Percentiles rank a stretch among this genome's conserved stretches.
phyloP scores from a whole-genome alignment of 2,329 filamentous ascomycete genomes.

The Diaporthe nobilis region DNA sequence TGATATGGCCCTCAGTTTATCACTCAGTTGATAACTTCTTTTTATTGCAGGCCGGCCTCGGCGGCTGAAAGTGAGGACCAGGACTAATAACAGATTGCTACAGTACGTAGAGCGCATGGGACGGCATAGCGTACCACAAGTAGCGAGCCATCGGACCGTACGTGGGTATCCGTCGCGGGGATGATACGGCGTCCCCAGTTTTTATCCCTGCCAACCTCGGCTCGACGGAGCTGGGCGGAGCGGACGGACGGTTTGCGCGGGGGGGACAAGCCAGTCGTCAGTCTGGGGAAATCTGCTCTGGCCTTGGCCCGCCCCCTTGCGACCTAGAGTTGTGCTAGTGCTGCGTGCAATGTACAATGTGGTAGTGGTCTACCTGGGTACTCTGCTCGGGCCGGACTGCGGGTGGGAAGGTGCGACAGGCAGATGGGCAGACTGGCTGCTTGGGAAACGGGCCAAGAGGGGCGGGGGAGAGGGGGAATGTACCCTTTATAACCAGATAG shows the following conservation, averaged over 20 bases:
- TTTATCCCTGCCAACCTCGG: conserved; percentile 37
- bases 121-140: neutral
- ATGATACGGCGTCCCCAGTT: conserved; percentile 13
- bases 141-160: conserved; percentile 16
- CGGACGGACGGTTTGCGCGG: conserved; percentile 21
- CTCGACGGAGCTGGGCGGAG: conserved; percentile 33
- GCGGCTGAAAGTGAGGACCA: neutral
- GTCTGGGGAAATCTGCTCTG: conserved; percentile 20
- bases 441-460: conserved; percentile 23
- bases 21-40: neutral
- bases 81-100: neutral
- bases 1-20: neutral
- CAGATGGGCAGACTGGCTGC: too few species aligned
- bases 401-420: neutral
- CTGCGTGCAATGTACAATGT: neutral
- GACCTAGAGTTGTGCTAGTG: neutral
- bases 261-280: neutral
- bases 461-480: neutral
- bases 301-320: neutral
- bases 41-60: neutral
- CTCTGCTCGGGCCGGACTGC: neutral
- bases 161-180: conserved; percentile 5
- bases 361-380: neutral
- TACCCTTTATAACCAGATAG: conserved; percentile 11
- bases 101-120: neutral